Percentiles rank a stretch among this genome's conserved stretches.
phyloP scores from a whole-genome alignment of 805 yeast species.

The Monosporozyma aerobia region DNA sequence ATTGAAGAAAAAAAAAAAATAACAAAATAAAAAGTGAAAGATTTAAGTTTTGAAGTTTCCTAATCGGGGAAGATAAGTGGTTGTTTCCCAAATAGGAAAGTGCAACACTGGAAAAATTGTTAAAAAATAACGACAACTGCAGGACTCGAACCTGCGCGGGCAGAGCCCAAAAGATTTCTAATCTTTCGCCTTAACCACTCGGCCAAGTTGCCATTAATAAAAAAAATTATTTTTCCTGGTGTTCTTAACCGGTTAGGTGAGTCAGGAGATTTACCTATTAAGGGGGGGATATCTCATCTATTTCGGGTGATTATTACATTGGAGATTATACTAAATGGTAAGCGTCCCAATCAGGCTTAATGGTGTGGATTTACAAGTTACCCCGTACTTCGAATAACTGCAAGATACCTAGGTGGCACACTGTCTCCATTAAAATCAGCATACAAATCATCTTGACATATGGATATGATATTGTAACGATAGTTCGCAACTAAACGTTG shows the following conservation, averaged over 20 bases:
- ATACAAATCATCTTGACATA: too few species aligned
- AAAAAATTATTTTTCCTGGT: not conserved
- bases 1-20: not conserved
- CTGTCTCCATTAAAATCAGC: too few species aligned
- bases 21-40: not conserved
- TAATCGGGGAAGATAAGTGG: not conserved
- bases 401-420: too few species aligned
- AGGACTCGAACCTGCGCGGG: slow-evolving; percentile 65
- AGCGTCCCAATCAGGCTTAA: too few species aligned
- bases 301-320: too few species aligned
- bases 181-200: slow-evolving; percentile 62
- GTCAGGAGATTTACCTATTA: not conserved
- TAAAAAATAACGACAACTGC: slow-evolving; percentile 52
- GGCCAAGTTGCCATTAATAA: slow-evolving; percentile 40
- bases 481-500: too few species aligned
- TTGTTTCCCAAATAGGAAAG: not conserved
- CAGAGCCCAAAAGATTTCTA: slow-evolving; percentile 50
- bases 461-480: too few species aligned
- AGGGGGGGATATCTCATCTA: not conserved
- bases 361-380: too few species aligned
- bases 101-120: not conserved
- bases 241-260: not conserved
- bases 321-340: too few species aligned
- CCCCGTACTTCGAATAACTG: too few species aligned
- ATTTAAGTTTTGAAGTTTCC: not conserved